These are phyloP conservation scores for Scheffersomyces parashehatae DNA, from an alignment of 1,139 yeast genomes.

Conservation along the genomic window DNA sequence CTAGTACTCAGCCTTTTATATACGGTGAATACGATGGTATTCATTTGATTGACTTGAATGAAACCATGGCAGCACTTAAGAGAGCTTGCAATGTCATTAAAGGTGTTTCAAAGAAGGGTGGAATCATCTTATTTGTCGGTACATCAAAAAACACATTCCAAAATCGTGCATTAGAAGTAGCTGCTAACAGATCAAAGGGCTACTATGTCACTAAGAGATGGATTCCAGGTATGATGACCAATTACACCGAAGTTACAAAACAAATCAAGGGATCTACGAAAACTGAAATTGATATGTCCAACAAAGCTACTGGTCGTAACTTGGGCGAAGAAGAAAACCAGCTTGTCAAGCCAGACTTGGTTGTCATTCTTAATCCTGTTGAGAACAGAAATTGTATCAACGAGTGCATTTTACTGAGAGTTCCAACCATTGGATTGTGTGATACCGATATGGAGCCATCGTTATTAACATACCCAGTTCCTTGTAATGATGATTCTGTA, in stretches of 20 bases:
- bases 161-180: constrained; percentile 70
- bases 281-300: constrained; percentile 41
- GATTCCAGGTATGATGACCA: constrained; percentile 95
- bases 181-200: constrained; percentile 77
- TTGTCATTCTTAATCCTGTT: constrained; percentile 83
- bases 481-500: constrained; percentile 92
- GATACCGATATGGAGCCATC: constrained; percentile 95
- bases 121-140: constrained; percentile 81
- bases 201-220: constrained; percentile 83
- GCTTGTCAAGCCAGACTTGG: constrained; percentile 81
- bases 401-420: constrained; percentile 80
- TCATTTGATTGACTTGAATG: constrained; percentile 85
- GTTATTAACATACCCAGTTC: constrained; percentile 87
- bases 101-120: constrained; percentile 83
- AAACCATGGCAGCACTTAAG: constrained; percentile 72
- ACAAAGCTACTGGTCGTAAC: constrained; percentile 55
- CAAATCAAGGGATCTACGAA: constrained; percentile 63
- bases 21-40: constrained; percentile 88
- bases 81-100: constrained; percentile 79
- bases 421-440: constrained; percentile 91
- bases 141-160: constrained; percentile 72
- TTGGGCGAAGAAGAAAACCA: constrained; percentile 46
- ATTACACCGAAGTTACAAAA: constrained; percentile 71
- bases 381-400: constrained; percentile 79
- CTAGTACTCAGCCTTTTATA: constrained; percentile 84